phyloP scores from a whole-genome alignment of 495 filamentous ascomycete genomes.

The Chaetomidium leptoderma region DNA sequence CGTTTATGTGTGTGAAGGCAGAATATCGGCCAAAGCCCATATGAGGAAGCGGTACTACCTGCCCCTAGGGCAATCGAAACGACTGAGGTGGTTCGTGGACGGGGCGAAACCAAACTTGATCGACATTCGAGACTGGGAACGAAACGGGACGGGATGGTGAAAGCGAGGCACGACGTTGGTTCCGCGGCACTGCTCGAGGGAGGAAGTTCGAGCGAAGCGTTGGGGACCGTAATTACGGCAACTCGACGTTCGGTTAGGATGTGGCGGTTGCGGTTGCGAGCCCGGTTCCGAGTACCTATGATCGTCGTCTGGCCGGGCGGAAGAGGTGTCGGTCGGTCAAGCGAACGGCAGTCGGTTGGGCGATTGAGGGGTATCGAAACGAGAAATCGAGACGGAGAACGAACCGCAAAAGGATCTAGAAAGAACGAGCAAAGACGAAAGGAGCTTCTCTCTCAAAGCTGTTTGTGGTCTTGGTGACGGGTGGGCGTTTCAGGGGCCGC shows the following conservation, averaged over 20 bases:
- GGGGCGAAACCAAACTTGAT: slow-evolving; percentile 10
- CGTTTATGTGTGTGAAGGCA: not conserved
- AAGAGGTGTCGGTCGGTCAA: not conserved
- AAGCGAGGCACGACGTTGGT: slow-evolving; percentile 2
- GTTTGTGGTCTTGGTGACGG: not conserved
- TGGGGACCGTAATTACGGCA: not conserved
- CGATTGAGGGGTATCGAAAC: slow-evolving; percentile 14
- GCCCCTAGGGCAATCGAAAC: slow-evolving; percentile 8
- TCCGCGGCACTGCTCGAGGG: not conserved
- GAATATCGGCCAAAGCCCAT: not conserved
- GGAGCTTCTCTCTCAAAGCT: too few relatives aligned
- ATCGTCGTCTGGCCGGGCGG: not conserved
- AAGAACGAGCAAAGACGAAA: not conserved
- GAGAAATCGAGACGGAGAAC: not conserved
- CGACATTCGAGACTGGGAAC: slow-evolving; percentile 13
- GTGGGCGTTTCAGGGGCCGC: not conserved
- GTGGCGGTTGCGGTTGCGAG: not conserved
- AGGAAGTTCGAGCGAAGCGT: not conserved
- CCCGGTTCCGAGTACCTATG: not conserved
- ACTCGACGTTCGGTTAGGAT: not conserved
- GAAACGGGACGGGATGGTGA: not conserved
- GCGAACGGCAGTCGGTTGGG: slow-evolving; percentile 4
- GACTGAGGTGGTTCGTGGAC: slow-evolving; percentile 5
- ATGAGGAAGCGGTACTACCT: not conserved
- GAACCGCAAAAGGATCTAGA: not conserved